These are phyloP conservation scores for Elaeis oleifera DNA, from an alignment of 202 grass and related monocot species.

Conservation along the genomic window DNA sequence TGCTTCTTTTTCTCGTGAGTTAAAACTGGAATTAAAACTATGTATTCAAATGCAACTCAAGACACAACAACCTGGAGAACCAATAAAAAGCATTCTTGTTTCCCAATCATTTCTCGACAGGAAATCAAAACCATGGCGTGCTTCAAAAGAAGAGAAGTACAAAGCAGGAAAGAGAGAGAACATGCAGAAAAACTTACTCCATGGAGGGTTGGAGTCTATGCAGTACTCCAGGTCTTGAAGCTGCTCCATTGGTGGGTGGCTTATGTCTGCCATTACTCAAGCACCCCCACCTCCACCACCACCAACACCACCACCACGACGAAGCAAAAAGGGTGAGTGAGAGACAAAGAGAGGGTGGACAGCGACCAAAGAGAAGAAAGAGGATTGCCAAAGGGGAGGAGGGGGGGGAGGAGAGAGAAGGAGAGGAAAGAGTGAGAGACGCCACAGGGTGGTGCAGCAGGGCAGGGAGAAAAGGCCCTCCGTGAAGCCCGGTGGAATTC, in stretches of 20 bases:
- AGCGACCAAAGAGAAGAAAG: too few species aligned
- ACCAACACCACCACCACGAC: neutral
- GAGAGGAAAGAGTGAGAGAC: neutral
- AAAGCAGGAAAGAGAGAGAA: neutral
- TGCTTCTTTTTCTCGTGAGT: too few species aligned
- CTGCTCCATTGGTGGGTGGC: constrained; percentile 51
- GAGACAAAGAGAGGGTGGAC: neutral
- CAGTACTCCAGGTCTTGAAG: constrained; percentile 56
- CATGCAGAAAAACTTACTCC: constrained; percentile 26
- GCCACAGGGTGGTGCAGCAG: neutral
- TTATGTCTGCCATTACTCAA: constrained; percentile 31
- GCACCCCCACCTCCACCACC: neutral
- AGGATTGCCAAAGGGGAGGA: neutral
- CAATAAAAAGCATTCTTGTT: neutral
- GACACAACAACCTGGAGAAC: too few species aligned
- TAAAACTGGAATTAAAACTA: too few species aligned
- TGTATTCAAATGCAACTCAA: too few species aligned
- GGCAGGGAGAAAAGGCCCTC: neutral
- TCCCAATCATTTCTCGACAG: neutral
- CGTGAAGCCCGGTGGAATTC: neutral
- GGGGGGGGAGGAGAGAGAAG: neutral
- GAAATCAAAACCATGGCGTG: neutral
- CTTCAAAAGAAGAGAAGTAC: neutral
- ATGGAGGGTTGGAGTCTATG: constrained; percentile 49
- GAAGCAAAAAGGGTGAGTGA: neutral